phyloP scores from a whole-genome alignment of 768 basidiomycete genomes.

The Auriscalpium vulgare region DNA sequence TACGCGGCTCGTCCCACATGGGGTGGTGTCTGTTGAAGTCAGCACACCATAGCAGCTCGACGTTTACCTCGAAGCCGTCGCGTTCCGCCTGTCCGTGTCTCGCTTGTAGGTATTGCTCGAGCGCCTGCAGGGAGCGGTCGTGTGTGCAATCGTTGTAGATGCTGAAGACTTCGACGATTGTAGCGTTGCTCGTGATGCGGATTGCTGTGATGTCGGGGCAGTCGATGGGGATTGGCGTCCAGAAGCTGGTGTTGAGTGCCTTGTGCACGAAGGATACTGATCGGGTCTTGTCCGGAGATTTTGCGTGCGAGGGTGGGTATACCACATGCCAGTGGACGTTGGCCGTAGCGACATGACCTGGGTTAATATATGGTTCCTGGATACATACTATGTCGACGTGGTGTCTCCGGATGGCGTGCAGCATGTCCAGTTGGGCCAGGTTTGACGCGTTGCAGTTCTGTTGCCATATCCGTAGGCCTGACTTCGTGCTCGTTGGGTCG shows the following conservation, averaged over 20 bases:
- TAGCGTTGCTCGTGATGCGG: slow-evolving; percentile 12
- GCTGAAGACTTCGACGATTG: slow-evolving; percentile 26
- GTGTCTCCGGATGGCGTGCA: slow-evolving; percentile 1
- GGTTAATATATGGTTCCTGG: slow-evolving; percentile 32
- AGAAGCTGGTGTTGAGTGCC: slow-evolving; percentile 7
- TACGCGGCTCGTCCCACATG: slow-evolving; percentile 28
- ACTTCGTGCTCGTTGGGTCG: no score
- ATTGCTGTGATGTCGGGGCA: slow-evolving; percentile 24
- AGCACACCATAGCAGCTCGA: slow-evolving; percentile 21
- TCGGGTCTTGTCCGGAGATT: neutral
- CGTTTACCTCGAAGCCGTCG: slow-evolving; percentile 2
- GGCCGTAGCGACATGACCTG: slow-evolving; percentile 10
- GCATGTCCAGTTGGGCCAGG: slow-evolving; percentile 10
- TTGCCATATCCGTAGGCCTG: neutral
- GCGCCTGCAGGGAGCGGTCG: slow-evolving; percentile 11
- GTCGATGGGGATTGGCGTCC: slow-evolving; percentile 1
- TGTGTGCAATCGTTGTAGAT: slow-evolving; percentile 29
- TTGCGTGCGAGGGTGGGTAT: slow-evolving; percentile 21
- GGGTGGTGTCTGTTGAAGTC: slow-evolving; percentile 36
- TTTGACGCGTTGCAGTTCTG: slow-evolving; percentile 24
- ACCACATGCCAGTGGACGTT: slow-evolving; percentile 11
- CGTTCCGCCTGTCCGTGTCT: neutral
- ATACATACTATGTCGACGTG: slow-evolving; percentile 27
- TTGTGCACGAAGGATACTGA: slow-evolving; percentile 11
- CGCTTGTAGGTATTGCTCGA: slow-evolving; percentile 8